phyloP scores from a whole-genome alignment of 768 basidiomycete species.

The Vararia minispora region DNA sequence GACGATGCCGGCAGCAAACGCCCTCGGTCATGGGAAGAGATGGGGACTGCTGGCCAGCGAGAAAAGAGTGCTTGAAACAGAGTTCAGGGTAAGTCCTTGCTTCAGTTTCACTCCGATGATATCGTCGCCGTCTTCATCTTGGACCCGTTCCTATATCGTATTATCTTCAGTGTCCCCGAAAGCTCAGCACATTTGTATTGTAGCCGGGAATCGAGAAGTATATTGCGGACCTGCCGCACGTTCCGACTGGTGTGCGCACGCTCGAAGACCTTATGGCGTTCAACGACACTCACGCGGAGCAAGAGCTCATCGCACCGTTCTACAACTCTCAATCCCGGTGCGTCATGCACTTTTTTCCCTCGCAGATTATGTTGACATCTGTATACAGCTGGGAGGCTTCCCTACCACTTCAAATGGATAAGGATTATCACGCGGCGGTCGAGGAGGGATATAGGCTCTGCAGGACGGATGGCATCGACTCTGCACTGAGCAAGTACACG shows the following conservation, averaged over 20 bases:
- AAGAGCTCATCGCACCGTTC: conserved; percentile 31
- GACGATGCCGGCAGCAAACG: too few relatives aligned
- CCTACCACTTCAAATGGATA: conserved; percentile 2
- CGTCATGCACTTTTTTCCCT: conserved; percentile 1
- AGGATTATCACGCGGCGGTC: conserved; percentile 36
- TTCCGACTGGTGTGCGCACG: conserved; percentile 43
- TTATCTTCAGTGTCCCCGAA: background rate
- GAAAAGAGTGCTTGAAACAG: conserved; percentile 38
- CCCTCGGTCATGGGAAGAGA: conserved; percentile 29
- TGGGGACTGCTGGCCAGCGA: too few relatives aligned
- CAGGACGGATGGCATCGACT: conserved; percentile 42
- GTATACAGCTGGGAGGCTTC: background rate
- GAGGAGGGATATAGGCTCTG: conserved; percentile 24
- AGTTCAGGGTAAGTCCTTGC: conserved; percentile 40
- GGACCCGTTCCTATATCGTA: too few relatives aligned
- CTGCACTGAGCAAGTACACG: conserved; percentile 30
- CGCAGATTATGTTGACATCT: background rate
- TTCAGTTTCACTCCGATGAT: background rate
- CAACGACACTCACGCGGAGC: conserved; percentile 36
- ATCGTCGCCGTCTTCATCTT: background rate
- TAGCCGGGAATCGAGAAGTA: conserved; percentile 44
- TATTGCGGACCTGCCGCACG: conserved; percentile 32
- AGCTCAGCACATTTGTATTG: background rate
- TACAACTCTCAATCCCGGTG: conserved; percentile 25
- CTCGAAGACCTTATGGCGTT: conserved; percentile 50